A percentile compares a stretch with the other conserved stretches of the same genome.
These are phyloP conservation scores for Dactylellina drechsleri DNA, from an alignment of 2,329 filamentous ascomycete species.

Conservation along the genomic window DNA sequence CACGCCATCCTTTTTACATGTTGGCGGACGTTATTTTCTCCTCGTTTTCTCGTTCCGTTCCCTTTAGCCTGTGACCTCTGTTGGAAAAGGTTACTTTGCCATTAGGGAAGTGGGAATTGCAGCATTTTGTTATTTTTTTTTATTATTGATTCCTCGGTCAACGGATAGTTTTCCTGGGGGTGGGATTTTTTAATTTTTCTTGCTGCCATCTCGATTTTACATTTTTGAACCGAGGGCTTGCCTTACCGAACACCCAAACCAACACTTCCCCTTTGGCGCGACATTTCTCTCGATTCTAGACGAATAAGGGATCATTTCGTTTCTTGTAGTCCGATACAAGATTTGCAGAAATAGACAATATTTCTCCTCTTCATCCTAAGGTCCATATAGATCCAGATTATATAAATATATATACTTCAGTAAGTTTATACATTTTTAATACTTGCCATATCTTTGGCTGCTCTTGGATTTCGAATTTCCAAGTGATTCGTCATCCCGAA, in stretches of 20 bases:
- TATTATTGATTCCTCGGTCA: not conserved
- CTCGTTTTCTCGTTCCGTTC: not conserved
- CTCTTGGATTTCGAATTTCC: not conserved
- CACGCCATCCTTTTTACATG: not conserved
- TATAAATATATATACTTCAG: too few species aligned
- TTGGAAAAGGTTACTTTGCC: too few species aligned
- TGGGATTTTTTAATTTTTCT: not conserved
- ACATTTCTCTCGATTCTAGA: slow-evolving; percentile 6
- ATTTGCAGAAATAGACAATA: not conserved
- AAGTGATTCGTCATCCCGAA: slow-evolving; percentile 37
- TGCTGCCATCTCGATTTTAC: slow-evolving; percentile 4
- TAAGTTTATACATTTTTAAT: not conserved
- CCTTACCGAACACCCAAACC: slow-evolving; percentile 1
- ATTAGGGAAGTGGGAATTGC: too few species aligned
- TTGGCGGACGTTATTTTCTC: not conserved
- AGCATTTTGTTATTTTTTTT: not conserved
- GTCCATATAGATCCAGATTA: too few species aligned
- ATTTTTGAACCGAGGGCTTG: slow-evolving; percentile 15
- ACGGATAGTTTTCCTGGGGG: slow-evolving; percentile 13
- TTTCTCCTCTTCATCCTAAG: not conserved
- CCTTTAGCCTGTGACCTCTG: too few species aligned
- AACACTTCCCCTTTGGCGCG: not conserved
- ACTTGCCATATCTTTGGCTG: not conserved
- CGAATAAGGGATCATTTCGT: not conserved
- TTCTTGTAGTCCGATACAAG: not conserved